Base-by-base conservation (phyloP, 169 alveolate species). In the Plasmodium cynomolgi region DNA sequence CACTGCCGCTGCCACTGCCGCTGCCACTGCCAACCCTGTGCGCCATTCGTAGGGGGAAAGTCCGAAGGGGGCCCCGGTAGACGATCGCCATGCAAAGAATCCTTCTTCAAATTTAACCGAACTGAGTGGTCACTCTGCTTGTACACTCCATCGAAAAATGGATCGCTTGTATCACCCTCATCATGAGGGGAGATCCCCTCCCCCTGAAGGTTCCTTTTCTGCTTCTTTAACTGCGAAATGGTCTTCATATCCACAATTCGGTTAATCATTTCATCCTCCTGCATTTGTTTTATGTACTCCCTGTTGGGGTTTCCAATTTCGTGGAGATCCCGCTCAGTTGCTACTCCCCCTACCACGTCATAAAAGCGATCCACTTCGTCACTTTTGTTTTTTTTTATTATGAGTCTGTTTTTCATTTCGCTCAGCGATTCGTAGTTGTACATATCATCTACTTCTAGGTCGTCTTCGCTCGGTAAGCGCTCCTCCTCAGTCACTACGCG, bases 371-470 rank as follows among this genome's bases (percentile, higher is more conserved):
- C 33, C 6, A 82, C 58, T 13, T 62, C 84, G 23, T 81, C 58
- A 58, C 75, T 91, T 91, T 44, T 81, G 75, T 82, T 81, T 50
- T 91, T 91, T 82, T 82, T 81, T n/a, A 91, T 71, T 50, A 91
- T 71, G 5, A 91, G 50, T 33, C 92, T 81, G 15, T 91, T 81
- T 37, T 91, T 91, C 81, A 91, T 71, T 41, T 88, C 95, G 7
- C 26, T 73, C 3, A 91, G 9, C 9, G 95, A 81, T 82, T 91
- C 95, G 29, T 91, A 91, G 41, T 91, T 81, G 62, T 91, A 91
- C 8, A 83, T 58, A 17, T 91, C 95, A 13, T 91, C 95, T 20
- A 81, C 34, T 15, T 81, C 91, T 3, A 81, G 39, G 54, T 91
- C 95, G 50, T 91, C 95, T 71, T 79, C 91, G n/a, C 5, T 50